Conservation (phyloP, 2,329 filamentous ascomycete species). For the Tolypocladium pustulatum region DNA sequence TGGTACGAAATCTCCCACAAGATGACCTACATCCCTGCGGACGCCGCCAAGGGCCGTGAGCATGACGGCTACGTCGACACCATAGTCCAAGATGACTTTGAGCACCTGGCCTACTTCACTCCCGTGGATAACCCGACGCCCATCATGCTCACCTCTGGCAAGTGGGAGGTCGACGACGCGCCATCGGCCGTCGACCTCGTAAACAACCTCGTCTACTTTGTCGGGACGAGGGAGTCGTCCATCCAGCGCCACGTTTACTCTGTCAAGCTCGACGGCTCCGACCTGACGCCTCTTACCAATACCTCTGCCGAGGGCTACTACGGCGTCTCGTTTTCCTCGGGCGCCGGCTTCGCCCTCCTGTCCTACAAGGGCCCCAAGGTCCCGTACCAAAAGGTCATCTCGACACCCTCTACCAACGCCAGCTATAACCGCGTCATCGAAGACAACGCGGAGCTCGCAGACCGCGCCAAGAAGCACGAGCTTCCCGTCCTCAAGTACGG, state of each 20-base stretch:
- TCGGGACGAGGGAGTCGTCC: conserved; percentile 75
- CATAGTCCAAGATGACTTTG: conserved; percentile 73
- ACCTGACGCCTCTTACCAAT: conserved; percentile 64
- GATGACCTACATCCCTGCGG: conserved; percentile 77
- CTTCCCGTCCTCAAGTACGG: conserved; percentile 76
- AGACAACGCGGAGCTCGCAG: conserved; percentile 60
- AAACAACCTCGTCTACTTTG: conserved; percentile 84
- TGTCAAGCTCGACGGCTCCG: conserved; percentile 72
- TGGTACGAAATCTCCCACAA: conserved; percentile 94
- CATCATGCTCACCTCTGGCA: conserved; percentile 72
- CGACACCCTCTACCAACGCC: conserved; percentile 58
- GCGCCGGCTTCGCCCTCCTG: conserved; percentile 73
- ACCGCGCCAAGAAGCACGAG: conserved; percentile 63
- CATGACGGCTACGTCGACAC: conserved; percentile 91
- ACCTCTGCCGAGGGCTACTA: conserved; percentile 68
- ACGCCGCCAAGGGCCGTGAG: conserved; percentile 61
- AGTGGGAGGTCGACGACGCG: conserved; percentile 85
- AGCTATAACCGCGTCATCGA: conserved; percentile 64
- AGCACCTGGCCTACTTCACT: conserved; percentile 89
- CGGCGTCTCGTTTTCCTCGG: conserved; percentile 70
- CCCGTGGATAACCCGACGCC: conserved; percentile 78
- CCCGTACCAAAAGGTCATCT: conserved; percentile 85
- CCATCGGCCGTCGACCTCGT: conserved; percentile 77
- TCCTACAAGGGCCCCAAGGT: conserved; percentile 75
- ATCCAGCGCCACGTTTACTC: conserved; percentile 89